phyloP scores from a whole-genome alignment of 305 asterid species.

The Solanum hybrid region DNA sequence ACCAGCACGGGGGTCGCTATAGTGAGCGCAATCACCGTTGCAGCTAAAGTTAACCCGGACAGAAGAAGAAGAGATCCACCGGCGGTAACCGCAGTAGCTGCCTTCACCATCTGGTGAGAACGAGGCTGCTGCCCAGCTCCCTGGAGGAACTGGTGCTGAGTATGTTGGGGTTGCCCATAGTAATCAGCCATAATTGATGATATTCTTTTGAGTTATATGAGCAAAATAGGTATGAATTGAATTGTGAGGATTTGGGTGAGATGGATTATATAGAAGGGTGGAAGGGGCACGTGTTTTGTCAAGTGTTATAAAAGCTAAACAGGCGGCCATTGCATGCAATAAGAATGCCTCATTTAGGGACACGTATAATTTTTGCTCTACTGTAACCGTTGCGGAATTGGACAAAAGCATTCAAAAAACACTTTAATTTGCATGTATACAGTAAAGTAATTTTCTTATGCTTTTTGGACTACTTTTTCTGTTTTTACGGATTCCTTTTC shows the following conservation, averaged over 20 bases:
- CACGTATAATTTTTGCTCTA: conserved; percentile 6
- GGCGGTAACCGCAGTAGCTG: conserved; percentile 58
- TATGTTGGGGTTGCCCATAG: conserved; percentile 8
- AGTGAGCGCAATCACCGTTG: conserved; percentile 54
- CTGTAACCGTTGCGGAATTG: not conserved
- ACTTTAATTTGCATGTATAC: not conserved
- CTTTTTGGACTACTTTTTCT: not conserved
- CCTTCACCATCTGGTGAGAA: conserved; percentile 54
- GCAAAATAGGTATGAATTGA: not conserved
- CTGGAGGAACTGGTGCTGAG: not conserved
- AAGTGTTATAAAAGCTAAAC: conserved; percentile 10
- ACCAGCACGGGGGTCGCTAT: conserved; percentile 66
- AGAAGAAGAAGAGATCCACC: conserved; percentile 66
- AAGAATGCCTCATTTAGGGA: not conserved
- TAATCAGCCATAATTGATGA: not conserved
- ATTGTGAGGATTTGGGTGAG: not conserved
- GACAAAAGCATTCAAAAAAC: not conserved
- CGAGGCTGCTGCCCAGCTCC: conserved; percentile 20
- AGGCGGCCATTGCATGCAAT: conserved; percentile 18
- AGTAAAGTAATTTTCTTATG: not conserved
- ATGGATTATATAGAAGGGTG: not conserved
- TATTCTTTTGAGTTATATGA: not conserved
- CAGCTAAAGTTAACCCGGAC: conserved; percentile 49
- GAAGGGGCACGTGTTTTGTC: conserved; percentile 14
- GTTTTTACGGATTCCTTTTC: not conserved